Conservation (phyloP, 2,329 filamentous ascomycete genomes). For the Stemphylium vesicarium region DNA sequence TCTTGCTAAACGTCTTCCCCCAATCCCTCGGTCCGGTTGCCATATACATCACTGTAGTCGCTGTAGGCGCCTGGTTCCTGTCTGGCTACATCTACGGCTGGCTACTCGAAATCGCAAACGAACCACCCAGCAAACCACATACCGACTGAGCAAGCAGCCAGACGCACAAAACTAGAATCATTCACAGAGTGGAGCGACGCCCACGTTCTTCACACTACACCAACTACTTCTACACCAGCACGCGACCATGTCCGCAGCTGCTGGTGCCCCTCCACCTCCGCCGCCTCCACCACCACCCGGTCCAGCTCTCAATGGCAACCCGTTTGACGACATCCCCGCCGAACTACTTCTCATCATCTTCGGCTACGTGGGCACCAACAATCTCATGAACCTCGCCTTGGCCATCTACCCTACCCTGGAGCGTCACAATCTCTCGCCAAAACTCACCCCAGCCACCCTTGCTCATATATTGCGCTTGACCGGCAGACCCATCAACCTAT, state of each 20-base stretch:
- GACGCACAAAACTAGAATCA: background rate
- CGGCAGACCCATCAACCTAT: background rate
- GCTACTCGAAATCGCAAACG: slow-evolving; percentile 30
- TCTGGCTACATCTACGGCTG: slow-evolving; percentile 53
- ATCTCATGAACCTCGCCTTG: slow-evolving; percentile 55
- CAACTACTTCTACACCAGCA: background rate
- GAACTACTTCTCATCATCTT: slow-evolving; percentile 57
- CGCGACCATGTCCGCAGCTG: slow-evolving; percentile 30
- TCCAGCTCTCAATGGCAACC: background rate
- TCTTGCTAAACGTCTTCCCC: slow-evolving; percentile 78
- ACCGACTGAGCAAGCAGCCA: slow-evolving; percentile 32
- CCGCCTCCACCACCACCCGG: slow-evolving; percentile 21
- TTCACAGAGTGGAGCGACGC: background rate
- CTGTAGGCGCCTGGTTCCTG: slow-evolving; percentile 59
- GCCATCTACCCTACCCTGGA: slow-evolving; percentile 55
- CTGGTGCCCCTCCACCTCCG: slow-evolving; percentile 31
- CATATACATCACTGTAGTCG: slow-evolving; percentile 70
- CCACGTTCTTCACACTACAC: background rate
- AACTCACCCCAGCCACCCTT: slow-evolving; percentile 33
- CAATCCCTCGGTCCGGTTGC: slow-evolving; percentile 76
- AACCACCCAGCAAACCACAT: slow-evolving; percentile 37
- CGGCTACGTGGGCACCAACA: slow-evolving; percentile 47
- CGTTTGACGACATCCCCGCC: slow-evolving; percentile 52
- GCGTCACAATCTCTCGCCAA: slow-evolving; percentile 43
- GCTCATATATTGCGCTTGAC: slow-evolving; percentile 29